Base-by-base conservation (phyloP, 768 basidiomycete genomes). In the Dacryopinax spathularia region DNA sequence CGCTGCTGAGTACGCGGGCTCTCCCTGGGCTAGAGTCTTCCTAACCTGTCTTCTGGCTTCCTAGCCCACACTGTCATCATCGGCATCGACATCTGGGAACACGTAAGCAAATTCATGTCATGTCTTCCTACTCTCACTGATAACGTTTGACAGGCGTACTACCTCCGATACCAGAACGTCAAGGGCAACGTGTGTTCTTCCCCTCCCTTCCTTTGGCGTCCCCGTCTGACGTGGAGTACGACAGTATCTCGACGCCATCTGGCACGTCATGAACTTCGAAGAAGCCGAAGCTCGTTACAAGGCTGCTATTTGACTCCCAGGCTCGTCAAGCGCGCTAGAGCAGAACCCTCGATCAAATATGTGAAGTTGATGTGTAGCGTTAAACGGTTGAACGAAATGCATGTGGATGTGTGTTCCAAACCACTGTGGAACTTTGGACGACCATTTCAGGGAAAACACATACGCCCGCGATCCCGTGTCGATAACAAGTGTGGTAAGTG, bases 11-110 rank as follows among this genome's bases (percentile, higher is more conserved):
- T 81, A 68, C n/a, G 79, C 5, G 22, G 72, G 81, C 33, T 75
- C 77, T 79, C 59, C 22, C 2, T 33, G 31, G 22, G 33, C 20
- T 59, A 33, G 36, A 2, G 18, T 63, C 29, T 44, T 63, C 12
- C 25, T 39, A 7, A 25, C 37, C 34, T 43, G 33, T 34, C 18
- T 39, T 18, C 44, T 65, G 9, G 60, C n/a, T n/a, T 60, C 36
- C 4, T 70, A 89, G 89, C 86, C 2, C 89, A 93, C 75, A 80
- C 81, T 18, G 93, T 95, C 20, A 86, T 99, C 71, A 83, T 99
- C 72, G 96, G 96, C 34, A 86, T 98, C 67, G 95, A 99, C 76
- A 87, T 98, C 70, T 98, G 95, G 95, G 91, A 93, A 75, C 91
- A 94, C 74, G 86, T 86, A 69, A 41, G 85, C 81, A 35, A 65